These are phyloP conservation scores for Noccaea caerulescens DNA, from an alignment of 345 rosid genomes.

Conservation along the genomic window DNA sequence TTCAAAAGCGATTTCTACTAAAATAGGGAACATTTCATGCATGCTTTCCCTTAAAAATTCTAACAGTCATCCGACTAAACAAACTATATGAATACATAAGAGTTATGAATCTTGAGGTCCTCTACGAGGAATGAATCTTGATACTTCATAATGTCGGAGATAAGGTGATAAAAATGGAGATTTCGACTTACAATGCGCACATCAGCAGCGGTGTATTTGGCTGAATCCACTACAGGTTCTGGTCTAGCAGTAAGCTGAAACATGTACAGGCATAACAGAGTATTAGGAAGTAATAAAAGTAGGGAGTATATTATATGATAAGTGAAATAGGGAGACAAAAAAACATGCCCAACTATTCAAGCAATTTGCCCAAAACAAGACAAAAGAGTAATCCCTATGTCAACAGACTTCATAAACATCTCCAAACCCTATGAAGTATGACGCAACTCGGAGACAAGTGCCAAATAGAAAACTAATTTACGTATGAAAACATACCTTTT, in stretches of 20 bases:
- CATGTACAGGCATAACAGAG: conserved; percentile 19
- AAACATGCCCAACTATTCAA: conserved; percentile 11
- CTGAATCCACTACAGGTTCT: conserved; percentile 74
- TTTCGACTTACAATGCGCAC: conserved; percentile 88
- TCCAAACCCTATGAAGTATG: not conserved
- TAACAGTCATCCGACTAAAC: conserved; percentile 2
- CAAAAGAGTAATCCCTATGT: conserved; percentile 1
- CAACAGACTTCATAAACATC: conserved; percentile 15
- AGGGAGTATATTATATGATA: not conserved
- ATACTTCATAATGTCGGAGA: conserved; percentile 3
- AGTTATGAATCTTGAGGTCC: conserved; percentile 13
- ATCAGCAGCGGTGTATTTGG: conserved; percentile 93
- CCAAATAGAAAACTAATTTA: conserved; percentile 15
- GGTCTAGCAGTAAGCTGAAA: conserved; percentile 79
- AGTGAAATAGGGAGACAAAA: conserved; percentile 4
- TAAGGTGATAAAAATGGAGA: conserved; percentile 17
- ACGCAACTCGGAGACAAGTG: not conserved
- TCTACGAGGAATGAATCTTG: not conserved
- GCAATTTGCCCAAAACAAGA: conserved; percentile 10
- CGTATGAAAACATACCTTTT: conserved; percentile 62
- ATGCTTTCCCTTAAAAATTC: not conserved
- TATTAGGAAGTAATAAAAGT: conserved; percentile 15
- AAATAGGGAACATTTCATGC: conserved; percentile 3
- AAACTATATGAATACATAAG: not conserved
- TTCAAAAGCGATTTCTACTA: conserved; percentile 12